Conservation (phyloP, 805 yeast species). For the Pichia sporocuriosa region DNA sequence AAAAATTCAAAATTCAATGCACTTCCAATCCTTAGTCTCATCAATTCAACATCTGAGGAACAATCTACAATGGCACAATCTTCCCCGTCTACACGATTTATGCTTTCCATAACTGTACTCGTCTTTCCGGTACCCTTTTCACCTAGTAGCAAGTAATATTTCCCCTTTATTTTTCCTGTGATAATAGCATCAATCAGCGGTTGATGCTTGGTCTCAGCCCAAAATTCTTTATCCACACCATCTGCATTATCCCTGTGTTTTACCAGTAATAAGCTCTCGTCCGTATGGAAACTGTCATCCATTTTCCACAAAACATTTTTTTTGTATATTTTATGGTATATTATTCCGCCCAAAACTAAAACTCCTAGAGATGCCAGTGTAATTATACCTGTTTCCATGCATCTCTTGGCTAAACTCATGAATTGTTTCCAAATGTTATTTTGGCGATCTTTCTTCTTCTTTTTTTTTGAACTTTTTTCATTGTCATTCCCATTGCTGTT, state of each 20-base stretch:
- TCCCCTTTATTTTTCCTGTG: slow-evolving; percentile 54
- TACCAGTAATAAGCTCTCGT: slow-evolving; percentile 53
- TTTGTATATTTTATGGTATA: slow-evolving; percentile 59
- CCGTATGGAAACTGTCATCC: slow-evolving; percentile 57
- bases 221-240: slow-evolving; percentile 34
- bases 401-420: slow-evolving; percentile 30
- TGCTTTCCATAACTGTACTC: slow-evolving; percentile 63
- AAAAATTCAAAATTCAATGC: slow-evolving; percentile 67
- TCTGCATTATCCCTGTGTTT: slow-evolving; percentile 46
- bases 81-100: slow-evolving; percentile 54
- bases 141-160: slow-evolving; percentile 69
- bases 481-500: not conserved
- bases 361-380: slow-evolving; percentile 64
- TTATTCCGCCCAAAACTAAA: slow-evolving; percentile 64
- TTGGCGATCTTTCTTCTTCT: slow-evolving; percentile 11
- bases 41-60: slow-evolving; percentile 79
- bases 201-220: slow-evolving; percentile 74
- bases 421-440: slow-evolving; percentile 13
- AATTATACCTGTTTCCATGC: slow-evolving; percentile 62
- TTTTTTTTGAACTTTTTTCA: slow-evolving; percentile 1
- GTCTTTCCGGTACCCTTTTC: slow-evolving; percentile 87
- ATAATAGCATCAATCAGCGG: slow-evolving; percentile 55
- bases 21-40: slow-evolving; percentile 67
- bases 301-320: slow-evolving; percentile 57
- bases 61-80: slow-evolving; percentile 73